Evolutionary conservation across 176 grass and related monocot species (phyloP).

Genomic region (Triticum turgidum): DNA sequence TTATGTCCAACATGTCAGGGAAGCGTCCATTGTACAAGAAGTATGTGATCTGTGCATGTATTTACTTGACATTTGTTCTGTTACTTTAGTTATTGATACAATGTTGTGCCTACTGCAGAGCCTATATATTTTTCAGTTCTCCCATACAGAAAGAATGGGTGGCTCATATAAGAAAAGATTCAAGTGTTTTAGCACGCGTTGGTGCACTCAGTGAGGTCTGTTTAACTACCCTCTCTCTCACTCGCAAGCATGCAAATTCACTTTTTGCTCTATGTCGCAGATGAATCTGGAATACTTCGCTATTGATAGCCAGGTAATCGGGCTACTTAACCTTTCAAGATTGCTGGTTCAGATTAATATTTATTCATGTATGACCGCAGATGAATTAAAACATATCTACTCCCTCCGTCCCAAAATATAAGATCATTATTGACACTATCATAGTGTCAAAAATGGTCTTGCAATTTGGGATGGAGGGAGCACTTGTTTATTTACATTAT

Average conservation of each 20-base stretch:
- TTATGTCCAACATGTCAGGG: conserved; percentile 87
- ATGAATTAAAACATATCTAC: conserved; percentile 1
- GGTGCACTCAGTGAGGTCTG: conserved; percentile 78
- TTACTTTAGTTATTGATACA: conserved; percentile 2
- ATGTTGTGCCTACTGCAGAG: conserved; percentile 39
- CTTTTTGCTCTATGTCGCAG: conserved; percentile 44
- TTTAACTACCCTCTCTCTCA: conserved; percentile 9
- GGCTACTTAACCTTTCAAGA: conserved; percentile 3
- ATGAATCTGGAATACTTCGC: conserved; percentile 89
- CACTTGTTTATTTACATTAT: not conserved
- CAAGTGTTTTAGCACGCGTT: conserved; percentile 62
- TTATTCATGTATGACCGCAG: not conserved
- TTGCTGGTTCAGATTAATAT: not conserved
- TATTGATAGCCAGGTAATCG: conserved; percentile 82
- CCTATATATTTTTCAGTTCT: conserved; percentile 91
- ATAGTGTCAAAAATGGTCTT: too few species aligned
- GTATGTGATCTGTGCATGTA: conserved; percentile 48
- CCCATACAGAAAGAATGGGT: conserved; percentile 57
- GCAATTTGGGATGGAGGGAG: too few species aligned
- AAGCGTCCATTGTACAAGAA: conserved; percentile 83
- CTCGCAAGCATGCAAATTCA: conserved; percentile 12
- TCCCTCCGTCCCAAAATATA: too few species aligned
- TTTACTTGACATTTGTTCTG: conserved; percentile 31
- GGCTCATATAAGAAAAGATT: conserved; percentile 58
- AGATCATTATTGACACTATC: too few species aligned